phyloP scores from a whole-genome alignment of 164 flowering plant species.

The Saururus chinensis region DNA sequence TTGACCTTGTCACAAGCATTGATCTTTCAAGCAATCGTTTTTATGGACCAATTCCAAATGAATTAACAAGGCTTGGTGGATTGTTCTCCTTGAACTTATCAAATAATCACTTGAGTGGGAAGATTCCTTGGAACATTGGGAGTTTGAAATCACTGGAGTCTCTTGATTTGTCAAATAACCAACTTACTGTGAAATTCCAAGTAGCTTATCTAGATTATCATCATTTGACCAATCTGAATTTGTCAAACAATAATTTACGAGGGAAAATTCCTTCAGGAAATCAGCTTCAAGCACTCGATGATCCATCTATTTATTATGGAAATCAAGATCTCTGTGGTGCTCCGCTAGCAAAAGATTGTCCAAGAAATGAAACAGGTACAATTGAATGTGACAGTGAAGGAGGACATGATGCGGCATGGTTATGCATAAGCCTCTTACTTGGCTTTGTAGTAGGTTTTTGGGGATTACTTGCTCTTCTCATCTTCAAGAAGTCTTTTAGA shows the following conservation, averaged over 20 bases:
- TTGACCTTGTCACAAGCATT: constrained; percentile 4
- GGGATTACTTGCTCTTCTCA: too few species aligned
- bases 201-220: constrained; percentile 7
- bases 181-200: constrained; percentile 8
- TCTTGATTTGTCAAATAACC: too few species aligned
- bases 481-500: too few species aligned
- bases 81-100: constrained; percentile 22
- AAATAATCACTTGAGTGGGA: constrained; percentile 19
- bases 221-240: constrained; percentile 16
- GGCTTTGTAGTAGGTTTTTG: too few species aligned
- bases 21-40: constrained; percentile 26
- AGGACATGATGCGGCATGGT: too few species aligned
- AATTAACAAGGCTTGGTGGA: constrained; percentile 11
- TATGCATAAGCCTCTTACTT: too few species aligned
- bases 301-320: too few species aligned
- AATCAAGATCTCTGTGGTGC: too few species aligned
- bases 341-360: too few species aligned
- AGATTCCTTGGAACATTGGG: constrained; percentile 15
- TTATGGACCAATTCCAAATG: constrained; percentile 19
- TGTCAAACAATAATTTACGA: constrained; percentile 24
- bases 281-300: too few species aligned
- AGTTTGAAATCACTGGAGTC: constrained; percentile 12
- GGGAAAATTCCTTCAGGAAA: constrained; percentile 15
- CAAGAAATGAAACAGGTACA: too few species aligned
- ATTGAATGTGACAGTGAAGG: too few species aligned